phyloP scores from a whole-genome alignment of 2,329 filamentous ascomycete genomes.

The Cladosporium colombiae region DNA sequence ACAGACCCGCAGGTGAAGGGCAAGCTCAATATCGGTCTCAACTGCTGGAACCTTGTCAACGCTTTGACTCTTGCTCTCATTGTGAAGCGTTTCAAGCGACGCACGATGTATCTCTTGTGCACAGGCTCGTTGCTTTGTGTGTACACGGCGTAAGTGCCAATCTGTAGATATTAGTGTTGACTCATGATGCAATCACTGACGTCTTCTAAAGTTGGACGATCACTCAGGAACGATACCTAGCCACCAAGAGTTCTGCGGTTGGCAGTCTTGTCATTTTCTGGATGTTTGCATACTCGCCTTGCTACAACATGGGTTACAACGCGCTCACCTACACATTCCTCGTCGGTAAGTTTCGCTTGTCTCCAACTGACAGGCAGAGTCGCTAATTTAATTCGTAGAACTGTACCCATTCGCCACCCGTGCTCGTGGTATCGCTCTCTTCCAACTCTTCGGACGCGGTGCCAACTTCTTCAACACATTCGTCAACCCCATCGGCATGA shows the following conservation, averaged over 20 bases:
- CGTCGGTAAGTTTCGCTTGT: neutral
- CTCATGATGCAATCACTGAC: neutral
- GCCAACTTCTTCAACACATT: conserved; percentile 54
- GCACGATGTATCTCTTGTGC: conserved; percentile 50
- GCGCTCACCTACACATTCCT: conserved; percentile 65
- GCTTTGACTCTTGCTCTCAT: conserved; percentile 43
- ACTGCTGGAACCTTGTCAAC: conserved; percentile 46
- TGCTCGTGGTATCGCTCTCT: conserved; percentile 60
- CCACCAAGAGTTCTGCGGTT: conserved; percentile 39
- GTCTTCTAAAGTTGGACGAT: conserved; percentile 50
- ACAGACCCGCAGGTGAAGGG: conserved; percentile 34
- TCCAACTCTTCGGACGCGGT: conserved; percentile 56
- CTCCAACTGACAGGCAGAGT: neutral
- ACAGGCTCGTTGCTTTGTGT: conserved; percentile 39
- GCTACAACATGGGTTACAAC: conserved; percentile 68
- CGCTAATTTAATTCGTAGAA: conserved; percentile 62
- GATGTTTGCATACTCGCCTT: conserved; percentile 61
- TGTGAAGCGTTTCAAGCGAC: conserved; percentile 43
- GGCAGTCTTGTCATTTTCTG: conserved; percentile 54
- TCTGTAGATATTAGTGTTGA: neutral
- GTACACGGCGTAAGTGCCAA: neutral
- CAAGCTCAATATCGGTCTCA: conserved; percentile 41
- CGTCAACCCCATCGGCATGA: conserved; percentile 50
- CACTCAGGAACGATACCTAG: conserved; percentile 44
- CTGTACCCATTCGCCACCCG: conserved; percentile 60